Evolutionary conservation across 1,139 yeast species (phyloP).

Genomic region (Maudiozyma humilis): DNA sequence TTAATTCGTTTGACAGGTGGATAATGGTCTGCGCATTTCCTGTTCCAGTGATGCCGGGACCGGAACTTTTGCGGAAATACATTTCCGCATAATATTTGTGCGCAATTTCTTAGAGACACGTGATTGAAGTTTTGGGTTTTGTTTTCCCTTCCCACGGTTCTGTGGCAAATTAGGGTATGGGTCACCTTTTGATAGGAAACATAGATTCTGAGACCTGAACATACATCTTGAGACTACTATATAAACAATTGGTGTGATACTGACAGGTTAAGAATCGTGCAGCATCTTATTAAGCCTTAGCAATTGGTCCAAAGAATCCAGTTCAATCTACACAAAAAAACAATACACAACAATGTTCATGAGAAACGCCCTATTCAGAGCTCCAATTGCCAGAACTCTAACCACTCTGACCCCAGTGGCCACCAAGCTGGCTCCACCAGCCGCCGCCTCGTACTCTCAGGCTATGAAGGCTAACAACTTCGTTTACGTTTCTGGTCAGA

Average conservation of each 20-base stretch:
- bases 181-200: not conserved
- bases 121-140: not conserved
- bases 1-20: not conserved
- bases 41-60: not conserved
- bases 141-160: not conserved
- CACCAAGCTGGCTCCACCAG: conserved; percentile 81
- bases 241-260: no score
- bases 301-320: no score
- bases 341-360: conserved; percentile 9
- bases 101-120: not conserved
- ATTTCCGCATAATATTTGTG: not conserved
- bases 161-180: not conserved
- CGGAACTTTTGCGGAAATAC: not conserved
- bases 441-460: conserved; percentile 92
- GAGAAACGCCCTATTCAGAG: conserved; percentile 17
- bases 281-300: no score
- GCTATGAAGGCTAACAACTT: conserved; percentile 84
- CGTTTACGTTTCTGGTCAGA: conserved; percentile 90
- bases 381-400: conserved; percentile 23
- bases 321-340: no score
- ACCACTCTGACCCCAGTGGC: conserved; percentile 32
- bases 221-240: no score
- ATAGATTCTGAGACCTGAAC: no score
- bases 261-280: no score
- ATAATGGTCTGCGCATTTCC: not conserved